phyloP scores from a whole-genome alignment of 768 basidiomycete genomes.

The Rhizopogon vinicolor region DNA sequence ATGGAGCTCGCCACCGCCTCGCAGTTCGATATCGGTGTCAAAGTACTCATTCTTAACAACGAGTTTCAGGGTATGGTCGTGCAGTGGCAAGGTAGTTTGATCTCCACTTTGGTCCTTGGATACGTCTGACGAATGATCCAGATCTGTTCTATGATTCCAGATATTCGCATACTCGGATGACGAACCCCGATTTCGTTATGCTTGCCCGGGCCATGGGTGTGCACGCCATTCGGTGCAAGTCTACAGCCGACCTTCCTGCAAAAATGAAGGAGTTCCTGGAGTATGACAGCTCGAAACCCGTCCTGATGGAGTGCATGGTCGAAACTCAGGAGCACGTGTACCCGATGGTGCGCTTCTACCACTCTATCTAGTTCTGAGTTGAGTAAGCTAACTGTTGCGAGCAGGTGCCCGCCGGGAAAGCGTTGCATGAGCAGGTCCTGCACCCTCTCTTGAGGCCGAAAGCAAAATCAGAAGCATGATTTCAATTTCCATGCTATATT shows the following conservation, averaged over 20 bases:
- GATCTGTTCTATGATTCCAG: conserved; percentile 96
- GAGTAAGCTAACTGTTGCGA: conserved; percentile 2
- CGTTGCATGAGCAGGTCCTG: conserved; percentile 86
- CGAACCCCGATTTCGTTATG: conserved; percentile 90
- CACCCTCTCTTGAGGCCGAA: conserved; percentile 49
- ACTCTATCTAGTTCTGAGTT: neutral
- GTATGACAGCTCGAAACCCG: conserved; percentile 81
- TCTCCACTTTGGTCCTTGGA: neutral
- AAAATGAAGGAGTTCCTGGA: conserved; percentile 99
- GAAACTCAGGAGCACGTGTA: conserved; percentile 84
- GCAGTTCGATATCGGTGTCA: conserved; percentile 90
- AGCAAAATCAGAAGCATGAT: conserved; percentile 20
- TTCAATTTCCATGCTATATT: neutral
- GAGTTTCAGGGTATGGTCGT: conserved; percentile 99
- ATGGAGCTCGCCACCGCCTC: conserved; percentile 97
- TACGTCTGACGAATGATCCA: conserved; percentile 12
- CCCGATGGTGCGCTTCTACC: conserved; percentile 63
- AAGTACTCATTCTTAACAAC: conserved; percentile 90
- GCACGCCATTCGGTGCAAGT: conserved; percentile 78
- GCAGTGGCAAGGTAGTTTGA: conserved; percentile 89
- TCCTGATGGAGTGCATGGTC: conserved; percentile 88
- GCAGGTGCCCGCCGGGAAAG: conserved; percentile 88
- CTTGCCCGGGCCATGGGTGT: conserved; percentile 90
- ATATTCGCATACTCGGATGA: conserved; percentile 97
- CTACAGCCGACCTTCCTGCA: conserved; percentile 70